phyloP scores from a whole-genome alignment of 2,329 filamentous ascomycete species.

The Cercospora zeina region DNA sequence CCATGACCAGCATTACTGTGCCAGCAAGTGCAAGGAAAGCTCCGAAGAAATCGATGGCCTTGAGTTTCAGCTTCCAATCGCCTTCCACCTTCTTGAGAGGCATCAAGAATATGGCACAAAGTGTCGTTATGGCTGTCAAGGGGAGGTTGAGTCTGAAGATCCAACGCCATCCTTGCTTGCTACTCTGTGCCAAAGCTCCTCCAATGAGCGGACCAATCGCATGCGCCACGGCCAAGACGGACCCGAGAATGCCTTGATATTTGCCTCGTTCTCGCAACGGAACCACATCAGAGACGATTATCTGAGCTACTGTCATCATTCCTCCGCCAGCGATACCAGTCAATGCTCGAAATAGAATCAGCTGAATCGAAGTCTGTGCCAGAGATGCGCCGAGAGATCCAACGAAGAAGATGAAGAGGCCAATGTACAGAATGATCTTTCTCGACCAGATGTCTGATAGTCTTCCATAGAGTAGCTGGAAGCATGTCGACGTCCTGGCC shows the following conservation, averaged over 20 bases:
- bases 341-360: conserved; percentile 59
- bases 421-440: conserved; percentile 61
- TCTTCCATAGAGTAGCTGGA: conserved; percentile 62
- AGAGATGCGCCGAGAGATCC: conserved; percentile 31
- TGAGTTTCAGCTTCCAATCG: conserved; percentile 49
- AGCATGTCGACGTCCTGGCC: conserved; percentile 44
- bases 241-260: conserved; percentile 35
- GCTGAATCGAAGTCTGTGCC: conserved; percentile 26
- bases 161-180: conserved; percentile 31
- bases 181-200: conserved; percentile 42
- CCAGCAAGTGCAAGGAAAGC: conserved; percentile 55
- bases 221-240: conserved; percentile 41
- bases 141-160: conserved; percentile 49
- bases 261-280: conserved; percentile 33
- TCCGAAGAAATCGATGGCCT: conserved; percentile 57
- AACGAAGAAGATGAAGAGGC: conserved; percentile 61
- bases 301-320: conserved; percentile 35
- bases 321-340: conserved; percentile 57
- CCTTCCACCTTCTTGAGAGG: conserved; percentile 57
- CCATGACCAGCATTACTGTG: conserved; percentile 56
- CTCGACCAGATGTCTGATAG: conserved; percentile 67
- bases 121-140: conserved; percentile 51
- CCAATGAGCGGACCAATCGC: conserved; percentile 49
- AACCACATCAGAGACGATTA: conserved; percentile 38
- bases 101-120: conserved; percentile 57